A percentile compares a stretch with the other conserved stretches of the same genome.
Conservation (phyloP, 805 yeast genomes). For the Lipomyces yamadae region DNA sequence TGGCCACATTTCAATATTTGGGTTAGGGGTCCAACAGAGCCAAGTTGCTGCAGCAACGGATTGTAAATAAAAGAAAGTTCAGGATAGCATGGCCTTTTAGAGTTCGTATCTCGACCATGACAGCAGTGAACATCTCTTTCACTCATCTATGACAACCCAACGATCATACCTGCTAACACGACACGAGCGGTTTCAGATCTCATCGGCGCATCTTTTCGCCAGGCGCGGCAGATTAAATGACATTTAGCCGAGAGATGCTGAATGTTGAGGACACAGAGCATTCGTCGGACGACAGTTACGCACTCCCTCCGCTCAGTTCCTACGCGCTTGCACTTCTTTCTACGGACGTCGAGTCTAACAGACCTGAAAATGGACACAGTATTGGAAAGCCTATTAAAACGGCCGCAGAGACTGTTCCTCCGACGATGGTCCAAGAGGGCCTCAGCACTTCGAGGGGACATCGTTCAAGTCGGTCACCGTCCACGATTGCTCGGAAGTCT, state of each 20-base stretch:
- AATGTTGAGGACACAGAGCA: conserved; percentile 23
- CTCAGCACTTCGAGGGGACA: conserved; percentile 22
- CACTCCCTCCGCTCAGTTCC: conserved; percentile 65
- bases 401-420: conserved; percentile 21
- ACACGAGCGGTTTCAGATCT: background rate
- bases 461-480: background rate
- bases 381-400: background rate
- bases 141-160: background rate
- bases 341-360: conserved; percentile 25
- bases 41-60: background rate
- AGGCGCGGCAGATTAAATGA: background rate
- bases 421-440: conserved; percentile 35
- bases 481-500: conserved; percentile 16
- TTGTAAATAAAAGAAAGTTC: background rate
- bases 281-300: conserved; percentile 53
- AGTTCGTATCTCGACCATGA: background rate
- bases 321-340: conserved; percentile 60
- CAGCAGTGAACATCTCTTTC: background rate
- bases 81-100: background rate
- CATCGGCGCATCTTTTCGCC: background rate
- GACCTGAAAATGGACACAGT: background rate
- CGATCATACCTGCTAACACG: background rate
- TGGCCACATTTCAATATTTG: background rate
- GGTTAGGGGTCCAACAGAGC: background rate
- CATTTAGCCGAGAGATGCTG: conserved; percentile 5